Percentiles rank a stretch among this genome's conserved stretches.
Conservation (phyloP, 805 yeast species). For the Kazachstania psychrophila region DNA sequence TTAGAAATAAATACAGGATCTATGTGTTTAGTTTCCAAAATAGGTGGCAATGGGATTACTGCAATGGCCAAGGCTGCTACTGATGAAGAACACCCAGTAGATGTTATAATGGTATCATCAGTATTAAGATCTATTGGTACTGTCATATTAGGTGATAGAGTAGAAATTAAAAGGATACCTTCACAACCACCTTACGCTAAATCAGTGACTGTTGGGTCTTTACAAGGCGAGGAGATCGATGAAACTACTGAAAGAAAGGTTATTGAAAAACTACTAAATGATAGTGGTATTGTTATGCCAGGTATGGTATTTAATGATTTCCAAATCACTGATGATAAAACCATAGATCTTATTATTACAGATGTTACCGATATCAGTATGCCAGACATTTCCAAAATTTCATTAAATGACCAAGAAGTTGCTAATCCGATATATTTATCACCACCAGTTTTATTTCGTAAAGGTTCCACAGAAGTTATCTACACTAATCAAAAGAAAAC, state of each 20-base stretch:
- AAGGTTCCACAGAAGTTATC: constrained; percentile 26
- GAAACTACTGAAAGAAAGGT: constrained; percentile 21
- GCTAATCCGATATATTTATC: constrained; percentile 28
- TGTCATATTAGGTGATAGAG: constrained; percentile 42
- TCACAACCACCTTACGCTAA: constrained; percentile 43
- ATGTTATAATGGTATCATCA: constrained; percentile 42
- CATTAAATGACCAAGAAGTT: constrained; percentile 10
- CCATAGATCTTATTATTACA: constrained; percentile 15
- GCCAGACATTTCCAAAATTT: constrained; percentile 34
- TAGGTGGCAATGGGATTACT: constrained; percentile 39
- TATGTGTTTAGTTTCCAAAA: constrained; percentile 37
- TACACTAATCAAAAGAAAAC: constrained; percentile 21
- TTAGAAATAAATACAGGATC: constrained; percentile 40
- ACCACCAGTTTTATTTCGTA: constrained; percentile 41
- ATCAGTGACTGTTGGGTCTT: constrained; percentile 29
- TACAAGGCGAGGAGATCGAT: constrained; percentile 16
- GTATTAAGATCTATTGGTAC: constrained; percentile 36
- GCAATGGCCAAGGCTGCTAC: constrained; percentile 36
- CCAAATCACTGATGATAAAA: constrained; percentile 8
- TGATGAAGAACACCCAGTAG: constrained; percentile 24
- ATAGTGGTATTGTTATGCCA: constrained; percentile 53
- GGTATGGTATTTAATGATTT: constrained; percentile 35
- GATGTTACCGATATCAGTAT: constrained; percentile 28
- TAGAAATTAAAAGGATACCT: constrained; percentile 37
- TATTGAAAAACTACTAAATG: constrained; percentile 38